Evolutionary conservation across 2,329 filamentous ascomycete species (phyloP).

Genomic region (Gaeumannomyces tritici): DNA sequence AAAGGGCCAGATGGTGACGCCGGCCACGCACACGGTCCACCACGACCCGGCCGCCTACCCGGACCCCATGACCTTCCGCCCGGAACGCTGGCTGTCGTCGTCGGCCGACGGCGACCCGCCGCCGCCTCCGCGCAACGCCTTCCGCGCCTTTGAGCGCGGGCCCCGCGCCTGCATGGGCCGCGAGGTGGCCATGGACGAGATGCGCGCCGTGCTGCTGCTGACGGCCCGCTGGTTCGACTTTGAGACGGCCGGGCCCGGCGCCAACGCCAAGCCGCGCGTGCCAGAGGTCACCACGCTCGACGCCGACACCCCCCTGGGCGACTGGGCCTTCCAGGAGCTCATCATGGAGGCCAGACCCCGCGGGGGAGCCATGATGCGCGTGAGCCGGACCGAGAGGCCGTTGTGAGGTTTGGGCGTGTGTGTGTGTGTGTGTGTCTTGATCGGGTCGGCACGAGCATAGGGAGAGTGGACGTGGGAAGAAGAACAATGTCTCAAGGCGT

Average conservation of each 20-base stretch:
- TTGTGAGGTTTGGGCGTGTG: background rate
- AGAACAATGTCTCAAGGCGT: background rate
- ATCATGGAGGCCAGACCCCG: background rate
- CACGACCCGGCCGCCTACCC: constrained; percentile 27
- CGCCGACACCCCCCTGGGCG: background rate
- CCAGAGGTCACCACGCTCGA: background rate
- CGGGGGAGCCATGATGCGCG: constrained; percentile 1
- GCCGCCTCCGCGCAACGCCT: constrained; percentile 33
- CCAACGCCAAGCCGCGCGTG: background rate
- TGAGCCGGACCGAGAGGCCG: background rate
- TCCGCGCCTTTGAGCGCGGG: constrained; percentile 44
- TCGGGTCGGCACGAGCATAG: too few species aligned
- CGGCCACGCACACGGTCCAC: constrained; percentile 26
- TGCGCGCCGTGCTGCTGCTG: constrained; percentile 7
- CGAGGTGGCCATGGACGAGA: constrained; percentile 10
- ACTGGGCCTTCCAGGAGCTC: constrained; percentile 4
- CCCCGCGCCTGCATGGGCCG: constrained; percentile 47
- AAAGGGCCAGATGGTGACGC: constrained; percentile 30
- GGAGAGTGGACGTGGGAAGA: too few species aligned
- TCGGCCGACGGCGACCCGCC: constrained; percentile 12
- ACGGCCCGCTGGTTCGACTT: constrained; percentile 7
- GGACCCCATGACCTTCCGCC: constrained; percentile 33
- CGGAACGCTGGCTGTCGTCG: constrained; percentile 39
- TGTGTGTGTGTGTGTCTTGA: too few species aligned
- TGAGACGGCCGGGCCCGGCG: background rate